phyloP scores from a whole-genome alignment of 305 asterid species.

The Plantago coronopus region DNA sequence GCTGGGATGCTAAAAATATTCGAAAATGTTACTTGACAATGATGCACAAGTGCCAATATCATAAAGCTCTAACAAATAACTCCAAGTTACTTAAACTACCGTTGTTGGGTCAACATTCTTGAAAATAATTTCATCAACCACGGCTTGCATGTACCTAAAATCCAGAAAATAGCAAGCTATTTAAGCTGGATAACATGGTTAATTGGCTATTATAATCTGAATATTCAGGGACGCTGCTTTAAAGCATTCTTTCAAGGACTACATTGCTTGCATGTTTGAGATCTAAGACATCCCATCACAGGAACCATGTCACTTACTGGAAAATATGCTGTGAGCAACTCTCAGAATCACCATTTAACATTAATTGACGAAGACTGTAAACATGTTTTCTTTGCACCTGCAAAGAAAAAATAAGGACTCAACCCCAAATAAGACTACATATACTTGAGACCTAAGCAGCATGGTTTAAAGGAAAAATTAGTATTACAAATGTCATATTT shows the following conservation, averaged over 20 bases:
- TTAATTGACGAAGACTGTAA: conserved; percentile 88
- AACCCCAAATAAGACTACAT: conserved; percentile 9
- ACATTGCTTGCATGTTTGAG: not conserved
- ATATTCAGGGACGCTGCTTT: conserved; percentile 1
- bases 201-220: conserved; percentile 1
- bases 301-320: conserved; percentile 56
- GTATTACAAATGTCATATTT: not conserved
- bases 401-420: conserved; percentile 25
- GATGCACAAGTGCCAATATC: conserved; percentile 9
- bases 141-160: conserved; percentile 96
- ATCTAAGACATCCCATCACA: conserved; percentile 22
- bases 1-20: conserved; percentile 70
- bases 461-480: not conserved
- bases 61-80: conserved; percentile 11
- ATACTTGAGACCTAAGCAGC: conserved; percentile 1
- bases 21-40: conserved; percentile 19
- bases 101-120: conserved; percentile 67
- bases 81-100: conserved; percentile 41
- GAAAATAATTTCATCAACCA: conserved; percentile 73
- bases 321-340: conserved; percentile 80
- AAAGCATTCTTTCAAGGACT: not conserved
- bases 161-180: conserved; percentile 12
- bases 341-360: conserved; percentile 80
- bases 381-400: conserved; percentile 98
- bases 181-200: not conserved